Evolutionary conservation across 202 grass and related monocot species (phyloP).

Genomic region (Alloteropsis angusta): DNA sequence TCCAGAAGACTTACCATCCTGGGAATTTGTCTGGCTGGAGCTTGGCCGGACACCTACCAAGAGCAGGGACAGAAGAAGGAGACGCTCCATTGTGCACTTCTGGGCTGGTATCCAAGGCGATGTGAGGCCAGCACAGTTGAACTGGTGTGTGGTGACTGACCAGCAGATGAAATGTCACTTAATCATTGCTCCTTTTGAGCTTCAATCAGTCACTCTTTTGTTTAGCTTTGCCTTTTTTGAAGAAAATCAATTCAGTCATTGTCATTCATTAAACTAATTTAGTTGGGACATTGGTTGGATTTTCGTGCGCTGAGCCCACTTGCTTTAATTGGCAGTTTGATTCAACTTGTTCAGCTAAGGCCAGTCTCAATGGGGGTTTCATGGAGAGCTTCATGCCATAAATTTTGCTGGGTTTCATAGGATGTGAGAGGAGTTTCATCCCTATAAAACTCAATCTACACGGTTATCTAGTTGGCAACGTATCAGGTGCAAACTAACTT

Average conservation of each 20-base stretch:
- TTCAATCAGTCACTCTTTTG: neutral
- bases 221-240: neutral
- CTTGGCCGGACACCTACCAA: slow-evolving; percentile 28
- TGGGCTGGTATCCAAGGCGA: neutral
- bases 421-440: too few species aligned
- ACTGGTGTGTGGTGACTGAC: neutral
- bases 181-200: neutral
- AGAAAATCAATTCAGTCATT: slow-evolving; percentile 14
- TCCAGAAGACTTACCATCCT: slow-evolving; percentile 61
- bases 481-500: too few species aligned
- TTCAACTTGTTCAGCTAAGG: neutral
- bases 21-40: slow-evolving; percentile 38
- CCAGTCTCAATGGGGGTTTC: too few species aligned
- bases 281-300: neutral
- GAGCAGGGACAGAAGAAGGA: slow-evolving; percentile 43
- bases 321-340: neutral
- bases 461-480: too few species aligned
- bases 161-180: slow-evolving; percentile 9
- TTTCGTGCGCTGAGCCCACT: neutral
- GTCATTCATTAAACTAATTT: neutral
- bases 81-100: neutral
- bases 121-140: neutral
- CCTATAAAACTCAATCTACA: too few species aligned
- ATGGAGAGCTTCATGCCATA: too few species aligned
- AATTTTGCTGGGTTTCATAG: too few species aligned